phyloP scores from a whole-genome alignment of 768 basidiomycete genomes.

The Hypholoma sublateritium region DNA sequence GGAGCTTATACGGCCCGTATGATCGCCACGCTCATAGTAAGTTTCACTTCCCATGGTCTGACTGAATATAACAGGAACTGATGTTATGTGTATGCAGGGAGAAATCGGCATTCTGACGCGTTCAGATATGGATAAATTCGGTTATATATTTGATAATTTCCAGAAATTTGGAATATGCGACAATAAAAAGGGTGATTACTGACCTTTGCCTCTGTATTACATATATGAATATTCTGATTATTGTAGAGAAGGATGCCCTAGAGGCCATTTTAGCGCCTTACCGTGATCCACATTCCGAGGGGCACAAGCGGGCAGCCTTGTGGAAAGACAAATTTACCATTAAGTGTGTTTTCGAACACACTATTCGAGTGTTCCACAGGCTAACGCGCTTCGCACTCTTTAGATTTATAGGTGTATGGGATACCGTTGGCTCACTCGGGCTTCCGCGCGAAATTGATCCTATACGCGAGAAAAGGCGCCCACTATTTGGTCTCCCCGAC shows the following conservation, averaged over 20 bases:
- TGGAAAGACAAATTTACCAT: constrained; percentile 49
- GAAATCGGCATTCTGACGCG: constrained; percentile 69
- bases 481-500: constrained; percentile 68
- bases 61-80: not conserved
- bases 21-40: constrained; percentile 68
- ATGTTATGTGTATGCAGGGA: constrained; percentile 38
- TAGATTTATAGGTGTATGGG: constrained; percentile 73
- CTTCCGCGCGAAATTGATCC: constrained; percentile 63
- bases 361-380: not conserved
- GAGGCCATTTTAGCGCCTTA: constrained; percentile 52
- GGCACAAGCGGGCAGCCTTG: constrained; percentile 49
- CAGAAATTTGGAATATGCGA: constrained; percentile 59
- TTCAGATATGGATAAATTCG: constrained; percentile 72
- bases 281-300: constrained; percentile 48
- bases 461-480: constrained; percentile 40
- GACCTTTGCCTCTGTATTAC: not conserved
- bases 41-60: constrained; percentile 12
- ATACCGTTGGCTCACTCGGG: constrained; percentile 72
- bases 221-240: not conserved
- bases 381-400: not conserved
- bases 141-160: constrained; percentile 57
- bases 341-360: constrained; percentile 42
- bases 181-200: not conserved
- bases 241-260: constrained; percentile 37
- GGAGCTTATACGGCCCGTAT: constrained; percentile 79